Evolutionary conservation across 2,329 filamentous ascomycete species (phyloP), one percentile per base, ranked within the genome.

Genomic region (Sporothrix mexicana): DNA sequence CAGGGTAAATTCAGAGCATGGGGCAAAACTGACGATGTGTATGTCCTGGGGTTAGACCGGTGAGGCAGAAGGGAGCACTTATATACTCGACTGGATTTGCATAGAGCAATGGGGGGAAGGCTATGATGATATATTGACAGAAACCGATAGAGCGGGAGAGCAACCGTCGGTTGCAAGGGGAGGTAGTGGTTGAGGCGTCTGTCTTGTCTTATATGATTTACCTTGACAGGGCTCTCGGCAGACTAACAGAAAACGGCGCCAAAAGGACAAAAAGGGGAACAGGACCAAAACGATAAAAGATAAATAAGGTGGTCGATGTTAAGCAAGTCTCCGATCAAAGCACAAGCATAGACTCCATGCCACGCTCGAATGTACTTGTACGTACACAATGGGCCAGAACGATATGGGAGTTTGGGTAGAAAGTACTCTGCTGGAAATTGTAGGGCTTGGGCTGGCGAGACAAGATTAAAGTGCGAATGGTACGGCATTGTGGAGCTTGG

Each of bases 101-200:
- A 36, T n/a, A 8, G n/a, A 23, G 23, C 15, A n/a, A 55, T 17
- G 71, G 64, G 57, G 47, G 36, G 9, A 41, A 47, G 51, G 66
- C 47, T 47, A 70, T 70, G 72, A 73, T 73, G 72, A 66, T 70
- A 73, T 73, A 70, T 59, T 70, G 72, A 70, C 67, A 53, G 53
- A 20, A 51, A n/a, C 13, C 7, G 20, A 43, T 12, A n/a, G 36
- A 43, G 20, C 30, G 30, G n/a, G 43, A 43, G 30, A n/a, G 6
- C 25, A 53, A 30, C 47, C 30, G 66, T 20, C 17, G 36, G 49
- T 41, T 23, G 30, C 23, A 49, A 51, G 49, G 36, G 13, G 51
- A 41, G 20, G 49, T 43, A n/a, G 51, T 43, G 13, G 67, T 69
- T 36, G 41, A 59, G 36, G 67, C 51, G 20, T 30, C 12, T 68